phyloP scores from a whole-genome alignment of 768 basidiomycete genomes.

The Rhizopogon rudus region DNA sequence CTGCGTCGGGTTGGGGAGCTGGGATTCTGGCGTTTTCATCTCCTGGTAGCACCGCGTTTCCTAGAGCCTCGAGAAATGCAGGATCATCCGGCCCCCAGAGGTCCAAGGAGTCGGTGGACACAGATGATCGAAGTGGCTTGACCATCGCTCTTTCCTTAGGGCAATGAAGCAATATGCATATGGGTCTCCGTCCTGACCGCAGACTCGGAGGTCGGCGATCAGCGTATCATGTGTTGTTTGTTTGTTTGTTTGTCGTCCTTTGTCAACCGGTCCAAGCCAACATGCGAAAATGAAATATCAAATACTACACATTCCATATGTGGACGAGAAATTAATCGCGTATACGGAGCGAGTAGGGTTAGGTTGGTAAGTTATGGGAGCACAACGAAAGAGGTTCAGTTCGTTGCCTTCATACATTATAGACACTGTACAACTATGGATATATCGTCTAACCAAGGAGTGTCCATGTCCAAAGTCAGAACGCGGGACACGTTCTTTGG shows the following conservation, averaged over 20 bases:
- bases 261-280: conserved; percentile 2
- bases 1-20: background rate
- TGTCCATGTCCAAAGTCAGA: conserved; percentile 60
- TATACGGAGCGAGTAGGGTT: too few relatives aligned
- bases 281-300: conserved; percentile 2
- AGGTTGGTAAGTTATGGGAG: too few relatives aligned
- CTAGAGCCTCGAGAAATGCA: conserved; percentile 45
- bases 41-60: conserved; percentile 41
- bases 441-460: conserved; percentile 66
- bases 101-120: conserved; percentile 39
- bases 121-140: conserved; percentile 2
- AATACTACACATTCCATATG: background rate
- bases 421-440: conserved; percentile 59
- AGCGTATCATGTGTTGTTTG: conserved; percentile 4
- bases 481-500: conserved; percentile 47
- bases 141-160: background rate
- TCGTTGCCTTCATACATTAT: conserved; percentile 14
- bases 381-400: background rate
- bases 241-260: background rate
- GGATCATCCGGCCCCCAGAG: conserved; percentile 54
- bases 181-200: background rate
- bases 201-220: background rate
- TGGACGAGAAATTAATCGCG: too few relatives aligned
- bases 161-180: background rate
- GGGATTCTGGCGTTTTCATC: conserved; percentile 21